phyloP scores from a whole-genome alignment of 2,329 filamentous ascomycete species.

The Aspergillus spinulosporus region DNA sequence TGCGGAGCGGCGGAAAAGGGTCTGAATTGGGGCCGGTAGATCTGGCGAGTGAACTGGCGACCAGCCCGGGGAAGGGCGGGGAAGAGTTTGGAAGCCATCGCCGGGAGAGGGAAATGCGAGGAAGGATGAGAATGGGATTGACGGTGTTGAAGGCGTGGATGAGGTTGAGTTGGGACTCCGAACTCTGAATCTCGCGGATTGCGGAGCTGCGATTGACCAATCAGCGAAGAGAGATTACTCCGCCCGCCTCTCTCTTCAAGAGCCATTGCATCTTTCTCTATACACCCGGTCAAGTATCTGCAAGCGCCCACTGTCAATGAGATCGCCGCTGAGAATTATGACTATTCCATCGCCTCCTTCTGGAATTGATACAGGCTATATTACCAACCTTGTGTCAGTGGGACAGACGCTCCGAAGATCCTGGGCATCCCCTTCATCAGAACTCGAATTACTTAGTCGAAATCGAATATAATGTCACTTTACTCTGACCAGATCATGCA shows the following conservation, averaged over 20 bases:
- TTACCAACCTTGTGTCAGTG: no score
- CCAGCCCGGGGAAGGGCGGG: conserved; percentile 71
- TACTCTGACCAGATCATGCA: no score
- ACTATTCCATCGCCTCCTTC: no score
- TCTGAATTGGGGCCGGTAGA: conserved; percentile 67
- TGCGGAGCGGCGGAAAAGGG: conserved; percentile 68
- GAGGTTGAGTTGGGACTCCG: conserved; percentile 23
- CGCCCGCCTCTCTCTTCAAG: conserved; percentile 19
- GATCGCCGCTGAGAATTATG: no score
- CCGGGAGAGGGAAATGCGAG: conserved; percentile 22
- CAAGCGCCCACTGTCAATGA: no score
- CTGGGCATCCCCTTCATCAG: no score
- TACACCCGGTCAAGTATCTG: neutral
- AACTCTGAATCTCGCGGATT: conserved; percentile 33
- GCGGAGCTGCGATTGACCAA: conserved; percentile 33
- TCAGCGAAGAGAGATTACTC: conserved; percentile 39
- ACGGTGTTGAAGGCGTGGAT: conserved; percentile 18
- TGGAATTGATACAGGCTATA: no score
- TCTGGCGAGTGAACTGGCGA: conserved; percentile 63
- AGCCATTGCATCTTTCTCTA: neutral
- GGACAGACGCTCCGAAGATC: no score
- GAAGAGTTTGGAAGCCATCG: conserved; percentile 81
- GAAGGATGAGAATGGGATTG: conserved; percentile 18
- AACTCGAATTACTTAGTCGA: no score
- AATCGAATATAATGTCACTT: no score